Evolutionary conservation across 2,329 filamentous ascomycete genomes (phyloP).

Genomic region (Monilinia polystroma): DNA sequence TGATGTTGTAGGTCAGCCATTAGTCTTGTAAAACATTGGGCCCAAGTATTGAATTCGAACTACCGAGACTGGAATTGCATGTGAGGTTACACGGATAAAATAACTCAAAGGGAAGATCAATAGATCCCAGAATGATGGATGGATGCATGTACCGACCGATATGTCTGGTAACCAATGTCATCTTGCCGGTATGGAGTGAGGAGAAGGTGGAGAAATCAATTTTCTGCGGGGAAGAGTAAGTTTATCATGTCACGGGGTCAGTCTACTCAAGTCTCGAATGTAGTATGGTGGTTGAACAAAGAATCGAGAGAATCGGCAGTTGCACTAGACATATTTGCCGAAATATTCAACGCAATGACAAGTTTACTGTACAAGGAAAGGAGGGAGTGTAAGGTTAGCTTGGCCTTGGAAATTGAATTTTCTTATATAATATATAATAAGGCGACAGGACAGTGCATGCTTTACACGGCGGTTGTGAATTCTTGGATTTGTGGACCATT

Average conservation of each 20-base stretch:
- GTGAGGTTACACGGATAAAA: too few relatives aligned
- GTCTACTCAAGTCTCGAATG: too few relatives aligned
- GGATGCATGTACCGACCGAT: too few relatives aligned
- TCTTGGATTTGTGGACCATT: background rate
- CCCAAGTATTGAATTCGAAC: background rate
- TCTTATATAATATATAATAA: background rate
- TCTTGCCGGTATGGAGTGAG: too few relatives aligned
- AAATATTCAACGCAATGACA: background rate
- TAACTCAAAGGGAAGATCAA: too few relatives aligned
- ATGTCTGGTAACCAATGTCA: too few relatives aligned
- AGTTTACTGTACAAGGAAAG: background rate
- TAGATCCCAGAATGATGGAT: too few relatives aligned
- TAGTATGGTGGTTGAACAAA: too few relatives aligned
- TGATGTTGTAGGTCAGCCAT: background rate
- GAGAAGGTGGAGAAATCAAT: too few relatives aligned
- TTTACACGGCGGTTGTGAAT: slow-evolving; percentile 7
- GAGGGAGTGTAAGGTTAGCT: too few relatives aligned
- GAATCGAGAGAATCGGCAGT: slow-evolving; percentile 2
- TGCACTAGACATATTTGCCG: slow-evolving; percentile 8
- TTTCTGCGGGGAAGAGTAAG: too few relatives aligned
- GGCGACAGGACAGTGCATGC: background rate
- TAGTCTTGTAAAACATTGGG: background rate
- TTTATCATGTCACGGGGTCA: too few relatives aligned
- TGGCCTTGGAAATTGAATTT: background rate
- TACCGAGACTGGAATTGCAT: background rate